Percentiles rank a stretch among this genome's conserved stretches.
Conservation (phyloP, 2,329 filamentous ascomycete genomes). For the Coniochaeta sp. region DNA sequence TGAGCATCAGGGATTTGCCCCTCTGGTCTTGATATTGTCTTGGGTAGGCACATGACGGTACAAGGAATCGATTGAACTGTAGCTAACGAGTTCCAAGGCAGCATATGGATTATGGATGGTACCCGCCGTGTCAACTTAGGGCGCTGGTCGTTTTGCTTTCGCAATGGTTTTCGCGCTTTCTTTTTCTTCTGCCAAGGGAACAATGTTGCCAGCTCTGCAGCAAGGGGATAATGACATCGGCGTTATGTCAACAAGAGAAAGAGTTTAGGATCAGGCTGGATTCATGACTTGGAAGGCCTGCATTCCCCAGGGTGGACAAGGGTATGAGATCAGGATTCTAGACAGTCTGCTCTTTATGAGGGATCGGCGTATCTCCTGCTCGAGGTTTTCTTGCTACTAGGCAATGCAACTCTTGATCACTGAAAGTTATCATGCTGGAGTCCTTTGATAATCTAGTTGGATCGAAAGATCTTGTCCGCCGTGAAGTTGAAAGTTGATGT, state of each 20-base stretch:
- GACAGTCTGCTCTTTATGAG: neutral
- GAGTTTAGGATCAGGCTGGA: neutral
- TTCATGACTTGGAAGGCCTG: constrained; percentile 2
- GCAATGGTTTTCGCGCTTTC: neutral
- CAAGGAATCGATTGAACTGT: neutral
- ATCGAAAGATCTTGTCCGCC: neutral
- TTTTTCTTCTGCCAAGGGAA: neutral
- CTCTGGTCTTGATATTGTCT: neutral
- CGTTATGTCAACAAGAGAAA: neutral
- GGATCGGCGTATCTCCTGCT: neutral
- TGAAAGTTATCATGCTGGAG: neutral
- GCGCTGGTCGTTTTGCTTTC: neutral
- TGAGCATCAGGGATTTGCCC: neutral
- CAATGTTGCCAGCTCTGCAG: too few relatives aligned
- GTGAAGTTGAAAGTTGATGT: neutral
- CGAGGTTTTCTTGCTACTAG: neutral
- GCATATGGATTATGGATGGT: neutral
- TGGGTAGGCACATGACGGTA: neutral
- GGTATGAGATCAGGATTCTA: neutral
- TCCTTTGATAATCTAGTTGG: neutral
- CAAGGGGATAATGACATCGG: neutral
- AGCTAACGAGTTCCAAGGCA: neutral
- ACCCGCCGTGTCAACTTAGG: neutral
- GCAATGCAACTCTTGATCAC: neutral
- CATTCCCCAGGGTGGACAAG: neutral